Percentiles rank a stretch among this genome's conserved stretches.
These are phyloP conservation scores for Scutellaria minor DNA, from an alignment of 257 asterid species.

Conservation along the genomic window DNA sequence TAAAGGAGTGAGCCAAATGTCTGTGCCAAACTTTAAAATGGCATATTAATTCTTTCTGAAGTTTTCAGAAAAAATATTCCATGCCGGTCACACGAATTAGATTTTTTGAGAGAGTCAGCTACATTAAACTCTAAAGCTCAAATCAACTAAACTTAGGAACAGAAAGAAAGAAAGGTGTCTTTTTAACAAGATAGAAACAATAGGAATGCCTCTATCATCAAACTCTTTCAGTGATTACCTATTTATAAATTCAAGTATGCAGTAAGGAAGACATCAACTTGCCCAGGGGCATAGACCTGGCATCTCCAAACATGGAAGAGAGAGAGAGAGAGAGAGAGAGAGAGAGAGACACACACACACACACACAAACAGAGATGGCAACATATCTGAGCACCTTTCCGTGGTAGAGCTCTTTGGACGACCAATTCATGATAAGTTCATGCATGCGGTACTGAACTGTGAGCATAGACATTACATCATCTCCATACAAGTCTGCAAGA, in stretches of 20 bases:
- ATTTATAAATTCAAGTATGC: neutral
- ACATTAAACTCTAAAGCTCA: neutral
- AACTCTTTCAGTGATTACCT: constrained; percentile 1
- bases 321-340: too few relatives aligned
- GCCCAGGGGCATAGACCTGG: neutral
- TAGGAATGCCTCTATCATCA: constrained; percentile 1
- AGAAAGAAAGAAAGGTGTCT: constrained; percentile 7
- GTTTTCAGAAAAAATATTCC: neutral
- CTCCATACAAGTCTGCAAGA: constrained; percentile 83
- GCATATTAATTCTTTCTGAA: neutral
- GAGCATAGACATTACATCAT: constrained; percentile 84
- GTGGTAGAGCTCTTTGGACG: constrained; percentile 80
- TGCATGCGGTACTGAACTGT: constrained; percentile 99
- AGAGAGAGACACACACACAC: neutral
- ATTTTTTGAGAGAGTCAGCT: neutral
- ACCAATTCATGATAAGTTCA: constrained; percentile 93
- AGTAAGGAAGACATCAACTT: constrained; percentile 4
- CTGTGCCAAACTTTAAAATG: neutral
- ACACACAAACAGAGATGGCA: constrained; percentile 2
- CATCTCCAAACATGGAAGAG: neutral
- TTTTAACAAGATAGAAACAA: neutral
- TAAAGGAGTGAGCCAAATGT: neutral
- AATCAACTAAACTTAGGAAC: constrained; percentile 9
- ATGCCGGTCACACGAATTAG: too few relatives aligned
- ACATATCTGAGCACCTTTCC: constrained; percentile 68